phyloP scores from a whole-genome alignment of 176 grass and related monocot genomes.

The Secale cereale region DNA sequence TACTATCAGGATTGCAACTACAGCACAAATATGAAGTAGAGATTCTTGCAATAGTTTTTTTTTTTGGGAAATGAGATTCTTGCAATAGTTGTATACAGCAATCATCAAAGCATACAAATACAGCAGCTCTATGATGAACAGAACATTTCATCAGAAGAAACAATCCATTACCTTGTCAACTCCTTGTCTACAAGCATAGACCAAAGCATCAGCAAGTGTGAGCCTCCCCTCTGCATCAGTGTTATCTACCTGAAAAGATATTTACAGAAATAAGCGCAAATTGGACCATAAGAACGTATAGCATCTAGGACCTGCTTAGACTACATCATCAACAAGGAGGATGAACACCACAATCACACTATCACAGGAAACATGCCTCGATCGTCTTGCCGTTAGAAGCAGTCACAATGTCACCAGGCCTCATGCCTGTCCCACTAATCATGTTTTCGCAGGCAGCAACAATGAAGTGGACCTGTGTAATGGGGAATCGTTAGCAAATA shows the following conservation, averaged over 20 bases:
- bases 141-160: neutral
- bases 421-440: conserved; percentile 99
- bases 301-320: neutral
- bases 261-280: neutral
- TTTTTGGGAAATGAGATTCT: too few relatives aligned
- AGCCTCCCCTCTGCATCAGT: conserved; percentile 96
- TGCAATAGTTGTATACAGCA: neutral
- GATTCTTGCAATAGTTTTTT: neutral
- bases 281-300: neutral
- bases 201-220: conserved; percentile 90
- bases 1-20: neutral
- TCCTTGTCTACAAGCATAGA: conserved; percentile 95
- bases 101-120: neutral
- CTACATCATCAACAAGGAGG: neutral
- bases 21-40: neutral
- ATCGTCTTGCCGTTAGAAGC: conserved; percentile 99
- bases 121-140: neutral
- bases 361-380: conserved; percentile 44
- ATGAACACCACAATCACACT: neutral
- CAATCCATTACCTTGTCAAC: conserved; percentile 71
- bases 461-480: conserved; percentile 83
- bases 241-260: conserved; percentile 74
- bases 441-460: conserved; percentile 99
- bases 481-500: conserved; percentile 2
- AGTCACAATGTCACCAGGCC: conserved; percentile 95